Base-by-base conservation (phyloP, 2,329 filamentous ascomycete species). In the Pestalotiopsis sp. region DNA sequence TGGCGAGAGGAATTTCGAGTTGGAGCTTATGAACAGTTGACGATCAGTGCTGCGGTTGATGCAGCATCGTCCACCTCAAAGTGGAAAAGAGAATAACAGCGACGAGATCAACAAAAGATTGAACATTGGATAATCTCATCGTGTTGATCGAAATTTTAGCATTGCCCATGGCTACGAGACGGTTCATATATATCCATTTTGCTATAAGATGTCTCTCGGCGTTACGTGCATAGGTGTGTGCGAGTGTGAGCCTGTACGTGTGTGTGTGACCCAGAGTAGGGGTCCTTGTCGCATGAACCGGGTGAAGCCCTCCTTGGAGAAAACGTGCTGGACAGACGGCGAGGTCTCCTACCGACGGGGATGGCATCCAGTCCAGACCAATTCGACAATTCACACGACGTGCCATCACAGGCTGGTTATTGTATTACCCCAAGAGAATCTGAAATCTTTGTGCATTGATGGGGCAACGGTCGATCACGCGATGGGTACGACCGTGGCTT, bases 41-140 rank as follows among this genome's bases (percentile, higher is more conserved):
- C 62, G 49, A 65, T 12, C 20, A 49, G 23, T 27, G 23, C 62
- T 65, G 40, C 23, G 12, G 38, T 65, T 52, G 3, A 36, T 36
- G 31, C 17, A 13, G 36, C 62, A 65, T 52, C 36, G 49, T 62
- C 59, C 59, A 62, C 59, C 59, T 36, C 38, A 20, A 62, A 62
- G 31, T 62, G 31, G 59, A 62, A 36, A 20, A 62, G 36, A 36
- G 14, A 36, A 31, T 20, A 36, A 14, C n/a, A 62, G 27, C n/a
- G 40, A 36, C 25, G 59, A 62, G 59, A 62, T 20, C 27, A 14
- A 20, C 14, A n/a, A 12, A 13, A 7, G 27, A 31, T 2, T 27
- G 36, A 62, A 36, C 59, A 62, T 62, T 36, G 17, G 4, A 62
- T 62, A 36, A 38, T 62, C 56, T n/a, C 31, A 36, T 36, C 31